These are phyloP conservation scores for Auriscalpium vulgare DNA, from an alignment of 768 basidiomycete genomes.

Conservation along the genomic window DNA sequence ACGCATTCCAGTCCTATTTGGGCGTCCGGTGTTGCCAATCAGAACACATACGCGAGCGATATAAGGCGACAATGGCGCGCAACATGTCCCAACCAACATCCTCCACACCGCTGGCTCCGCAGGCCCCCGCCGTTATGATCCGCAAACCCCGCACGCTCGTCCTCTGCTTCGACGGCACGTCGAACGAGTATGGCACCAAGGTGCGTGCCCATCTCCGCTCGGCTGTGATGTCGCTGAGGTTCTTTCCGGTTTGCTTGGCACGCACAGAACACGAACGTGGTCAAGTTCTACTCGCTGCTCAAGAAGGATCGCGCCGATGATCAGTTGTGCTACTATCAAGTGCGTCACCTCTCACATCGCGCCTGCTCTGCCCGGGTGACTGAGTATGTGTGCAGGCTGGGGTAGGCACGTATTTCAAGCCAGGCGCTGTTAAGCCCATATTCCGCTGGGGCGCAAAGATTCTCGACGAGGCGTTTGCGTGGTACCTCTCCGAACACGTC, in stretches of 20 bases:
- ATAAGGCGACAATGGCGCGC: too few species aligned
- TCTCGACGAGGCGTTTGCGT: conserved; percentile 64
- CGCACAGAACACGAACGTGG: conserved; percentile 33
- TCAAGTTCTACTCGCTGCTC: conserved; percentile 29
- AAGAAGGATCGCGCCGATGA: conserved; percentile 28
- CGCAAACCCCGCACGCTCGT: conserved; percentile 10
- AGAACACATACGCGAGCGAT: too few species aligned
- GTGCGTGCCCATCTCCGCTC: not conserved
- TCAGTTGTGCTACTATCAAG: conserved; percentile 61
- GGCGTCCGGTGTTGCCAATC: too few species aligned
- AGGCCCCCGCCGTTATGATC: not conserved
- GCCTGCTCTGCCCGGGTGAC: too few species aligned
- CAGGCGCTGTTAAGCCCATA: conserved; percentile 56
- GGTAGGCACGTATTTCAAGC: conserved; percentile 45
- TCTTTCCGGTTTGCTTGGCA: not conserved
- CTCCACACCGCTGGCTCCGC: too few species aligned
- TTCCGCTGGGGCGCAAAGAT: conserved; percentile 51
- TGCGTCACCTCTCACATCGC: conserved; percentile 16
- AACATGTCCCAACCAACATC: too few species aligned
- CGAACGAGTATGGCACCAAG: not conserved
- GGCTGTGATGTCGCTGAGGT: not conserved
- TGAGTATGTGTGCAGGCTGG: conserved; percentile 28
- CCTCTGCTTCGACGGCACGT: conserved; percentile 14
- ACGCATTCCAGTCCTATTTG: too few species aligned
- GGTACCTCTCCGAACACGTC: conserved; percentile 69